Evolutionary conservation across 805 yeast species (phyloP).

Genomic region (Debaryomyces tyrocola): DNA sequence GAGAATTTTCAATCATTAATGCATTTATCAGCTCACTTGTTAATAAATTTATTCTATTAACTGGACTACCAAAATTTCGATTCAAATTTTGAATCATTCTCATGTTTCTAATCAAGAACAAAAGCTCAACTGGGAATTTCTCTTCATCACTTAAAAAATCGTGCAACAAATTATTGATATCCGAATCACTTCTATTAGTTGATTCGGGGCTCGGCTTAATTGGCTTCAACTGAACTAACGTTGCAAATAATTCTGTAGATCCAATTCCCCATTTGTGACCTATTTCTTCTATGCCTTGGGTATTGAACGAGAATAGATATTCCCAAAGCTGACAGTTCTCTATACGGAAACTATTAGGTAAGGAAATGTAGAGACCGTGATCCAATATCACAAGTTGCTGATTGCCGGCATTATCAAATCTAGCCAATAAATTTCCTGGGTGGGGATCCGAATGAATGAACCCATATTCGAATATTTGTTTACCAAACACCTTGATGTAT

Average conservation of each 20-base stretch:
- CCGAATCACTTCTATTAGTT: conserved; percentile 32
- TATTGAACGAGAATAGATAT: conserved; percentile 54
- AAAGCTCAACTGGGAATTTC: conserved; percentile 64
- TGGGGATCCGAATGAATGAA: conserved; percentile 76
- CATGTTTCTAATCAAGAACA: conserved; percentile 70
- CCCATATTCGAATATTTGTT: conserved; percentile 67
- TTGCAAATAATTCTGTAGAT: conserved; percentile 59
- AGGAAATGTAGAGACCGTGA: conserved; percentile 68
- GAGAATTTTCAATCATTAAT: conserved; percentile 11
- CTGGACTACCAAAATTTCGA: conserved; percentile 65
- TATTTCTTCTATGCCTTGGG: conserved; percentile 45
- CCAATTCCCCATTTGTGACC: conserved; percentile 69
- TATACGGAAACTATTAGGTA: conserved; percentile 48
- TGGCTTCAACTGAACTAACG: conserved; percentile 53
- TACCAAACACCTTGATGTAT: conserved; percentile 51
- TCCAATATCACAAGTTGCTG: conserved; percentile 70
- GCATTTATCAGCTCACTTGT: conserved; percentile 53
- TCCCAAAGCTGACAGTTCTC: conserved; percentile 68
- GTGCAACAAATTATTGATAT: conserved; percentile 48
- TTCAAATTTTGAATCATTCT: conserved; percentile 73
- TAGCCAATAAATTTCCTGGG: conserved; percentile 71
- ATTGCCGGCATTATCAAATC: conserved; percentile 32
- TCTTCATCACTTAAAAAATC: conserved; percentile 60
- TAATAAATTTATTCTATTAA: conserved; percentile 66
- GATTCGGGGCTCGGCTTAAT: conserved; percentile 24